Evolutionary conservation across 106 monocot genomes (phyloP), one percentile per base, ranked within the genome.

Genomic region (Agapanthus africanus): DNA sequence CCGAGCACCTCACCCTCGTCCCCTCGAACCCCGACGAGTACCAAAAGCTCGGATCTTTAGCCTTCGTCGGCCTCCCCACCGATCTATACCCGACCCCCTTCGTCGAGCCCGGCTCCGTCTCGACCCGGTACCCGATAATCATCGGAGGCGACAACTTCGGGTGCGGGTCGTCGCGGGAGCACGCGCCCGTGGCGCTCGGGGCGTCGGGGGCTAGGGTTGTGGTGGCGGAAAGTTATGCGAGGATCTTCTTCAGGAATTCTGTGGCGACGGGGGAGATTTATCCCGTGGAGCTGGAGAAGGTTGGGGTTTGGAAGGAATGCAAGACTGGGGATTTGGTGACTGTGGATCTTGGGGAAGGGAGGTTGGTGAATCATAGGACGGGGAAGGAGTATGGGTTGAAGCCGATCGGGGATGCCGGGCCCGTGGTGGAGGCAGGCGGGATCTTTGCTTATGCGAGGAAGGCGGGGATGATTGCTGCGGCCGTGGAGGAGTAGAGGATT

Each of bases 21-120:
- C 95, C 95, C 4, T 95, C 95, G 70, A 97, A 97, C 8, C 89
- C 91, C 62, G 91, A 91, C 64, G 97, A 97, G 77, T 97, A 97
- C 82, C 54, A 39, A 16, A 92, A 97, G 79, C 91, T 97, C 38
- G 91, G 97, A 2, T 78, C 91, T 39, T 77, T 78, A 26, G 89
- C 97, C 78, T 44, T 97, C 19, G 40, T 74, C 56, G 97, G 97
- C 51, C 91, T 97, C 40, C 97, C 97, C 30, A 54, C 82, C 28
- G 65, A 65, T 37, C n/a, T 60, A 3, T 89, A 92, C 82, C 84
- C 92, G 21, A 68, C 74, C 62, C 91, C 91, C 34, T 97, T 97
- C 77, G 74, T 92, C 51, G 68, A 66, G 2, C 80, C 91, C 72
- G 80, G 74, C 10, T 37, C 68, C 31, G 63, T 38, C 49, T 28